phyloP scores from a whole-genome alignment of 495 filamentous ascomycete species.

The Neurospora discreta region DNA sequence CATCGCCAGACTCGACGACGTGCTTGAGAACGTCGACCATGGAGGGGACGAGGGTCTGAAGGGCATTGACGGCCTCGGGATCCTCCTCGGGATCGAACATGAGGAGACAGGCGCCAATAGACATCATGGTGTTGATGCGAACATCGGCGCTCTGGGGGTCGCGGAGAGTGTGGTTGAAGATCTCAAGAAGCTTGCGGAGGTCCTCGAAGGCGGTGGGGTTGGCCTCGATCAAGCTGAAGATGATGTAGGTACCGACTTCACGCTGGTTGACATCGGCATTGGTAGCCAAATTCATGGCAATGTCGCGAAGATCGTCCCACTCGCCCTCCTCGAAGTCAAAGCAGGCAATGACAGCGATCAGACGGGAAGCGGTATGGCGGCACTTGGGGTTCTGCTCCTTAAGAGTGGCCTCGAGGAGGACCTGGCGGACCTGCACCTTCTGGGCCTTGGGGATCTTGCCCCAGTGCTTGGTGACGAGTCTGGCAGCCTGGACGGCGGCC shows the following conservation, averaged over 20 bases:
- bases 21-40: slow-evolving; percentile 88
- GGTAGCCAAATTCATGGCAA: slow-evolving; percentile 61
- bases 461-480: slow-evolving; percentile 84
- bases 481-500: slow-evolving; percentile 76
- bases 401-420: slow-evolving; percentile 71
- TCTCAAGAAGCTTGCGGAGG: slow-evolving; percentile 61
- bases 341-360: slow-evolving; percentile 77
- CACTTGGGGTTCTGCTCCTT: slow-evolving; percentile 61
- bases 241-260: slow-evolving; percentile 84
- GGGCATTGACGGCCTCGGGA: slow-evolving; percentile 51
- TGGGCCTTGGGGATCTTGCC: slow-evolving; percentile 40
- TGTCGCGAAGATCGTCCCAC: slow-evolving; percentile 71
- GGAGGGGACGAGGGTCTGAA: slow-evolving; percentile 68
- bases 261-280: slow-evolving; percentile 65
- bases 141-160: slow-evolving; percentile 88
- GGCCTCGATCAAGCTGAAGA: slow-evolving; percentile 81
- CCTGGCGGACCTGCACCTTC: slow-evolving; percentile 67
- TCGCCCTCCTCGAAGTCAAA: slow-evolving; percentile 77
- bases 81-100: slow-evolving; percentile 80
- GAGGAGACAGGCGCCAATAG: slow-evolving; percentile 80
- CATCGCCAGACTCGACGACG: slow-evolving; percentile 64
- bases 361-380: slow-evolving; percentile 76
- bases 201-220: slow-evolving; percentile 73
- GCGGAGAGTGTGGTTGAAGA: slow-evolving; percentile 78
- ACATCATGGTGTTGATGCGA: slow-evolving; percentile 86